Percentiles rank a stretch among this genome's conserved stretches.
Conservation (phyloP, 2,329 filamentous ascomycete species). For the Beauveria varroae region DNA sequence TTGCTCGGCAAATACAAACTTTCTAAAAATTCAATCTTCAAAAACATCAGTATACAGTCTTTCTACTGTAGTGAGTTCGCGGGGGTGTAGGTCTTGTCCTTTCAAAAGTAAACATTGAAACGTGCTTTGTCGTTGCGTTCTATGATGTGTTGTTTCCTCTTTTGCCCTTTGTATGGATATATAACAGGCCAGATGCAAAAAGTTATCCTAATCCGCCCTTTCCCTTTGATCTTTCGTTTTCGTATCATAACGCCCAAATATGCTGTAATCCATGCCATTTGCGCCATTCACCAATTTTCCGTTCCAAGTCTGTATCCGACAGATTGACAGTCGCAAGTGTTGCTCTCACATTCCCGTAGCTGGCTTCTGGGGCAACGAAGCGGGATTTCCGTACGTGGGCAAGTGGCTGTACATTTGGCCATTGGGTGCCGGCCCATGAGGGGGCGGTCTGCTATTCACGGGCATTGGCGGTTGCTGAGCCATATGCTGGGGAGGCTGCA, state of each 20-base stretch:
- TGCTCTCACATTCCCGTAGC: constrained; percentile 36
- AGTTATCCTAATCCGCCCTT: constrained; percentile 25
- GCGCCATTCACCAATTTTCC: constrained; percentile 21
- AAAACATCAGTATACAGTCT: constrained; percentile 25
- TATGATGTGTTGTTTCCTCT: constrained; percentile 1
- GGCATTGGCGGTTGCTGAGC: constrained; percentile 29
- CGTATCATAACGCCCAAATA: constrained; percentile 30
- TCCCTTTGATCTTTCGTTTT: constrained; percentile 13
- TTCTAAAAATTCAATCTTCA: constrained; percentile 13
- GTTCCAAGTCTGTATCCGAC: neutral
- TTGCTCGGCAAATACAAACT: neutral
- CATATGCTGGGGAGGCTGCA: constrained; percentile 33
- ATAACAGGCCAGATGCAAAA: constrained; percentile 6
- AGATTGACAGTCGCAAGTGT: neutral
- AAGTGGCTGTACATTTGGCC: constrained; percentile 44
- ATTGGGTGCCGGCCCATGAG: constrained; percentile 32
- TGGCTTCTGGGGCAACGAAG: constrained; percentile 53
- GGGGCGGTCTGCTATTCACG: constrained; percentile 35
- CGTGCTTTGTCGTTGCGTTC: constrained; percentile 1
- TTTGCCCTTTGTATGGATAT: neutral
- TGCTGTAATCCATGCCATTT: constrained; percentile 23
- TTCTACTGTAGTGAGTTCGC: neutral
- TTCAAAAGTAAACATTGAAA: neutral
- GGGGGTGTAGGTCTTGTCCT: neutral
- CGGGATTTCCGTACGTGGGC: constrained; percentile 51